phyloP scores from a whole-genome alignment of 2,329 filamentous ascomycete species.

The Fusarium mundagurra region DNA sequence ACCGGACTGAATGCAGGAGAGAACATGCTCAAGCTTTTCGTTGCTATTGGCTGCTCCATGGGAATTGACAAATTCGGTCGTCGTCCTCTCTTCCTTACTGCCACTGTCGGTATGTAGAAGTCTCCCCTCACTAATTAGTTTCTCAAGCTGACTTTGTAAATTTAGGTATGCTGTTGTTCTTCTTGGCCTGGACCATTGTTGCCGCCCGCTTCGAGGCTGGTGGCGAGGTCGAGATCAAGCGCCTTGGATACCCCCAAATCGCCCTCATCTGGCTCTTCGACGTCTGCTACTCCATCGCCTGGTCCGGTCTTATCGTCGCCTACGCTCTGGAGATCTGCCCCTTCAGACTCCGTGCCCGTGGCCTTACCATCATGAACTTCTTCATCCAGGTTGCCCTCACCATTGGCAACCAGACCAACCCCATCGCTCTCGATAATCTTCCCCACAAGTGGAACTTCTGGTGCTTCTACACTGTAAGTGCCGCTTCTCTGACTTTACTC shows the following conservation, averaged over 20 bases:
- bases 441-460: conserved; percentile 72
- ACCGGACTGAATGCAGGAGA: conserved; percentile 19
- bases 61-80: conserved; percentile 51
- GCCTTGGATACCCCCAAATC: conserved; percentile 63
- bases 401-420: conserved; percentile 71
- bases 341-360: conserved; percentile 66
- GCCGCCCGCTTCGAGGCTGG: conserved; percentile 17
- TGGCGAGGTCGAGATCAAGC: conserved; percentile 2
- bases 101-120: conserved; percentile 45
- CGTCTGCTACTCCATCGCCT: conserved; percentile 68
- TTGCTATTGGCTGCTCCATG: conserved; percentile 10
- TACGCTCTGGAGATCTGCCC: conserved; percentile 70
- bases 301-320: conserved; percentile 65
- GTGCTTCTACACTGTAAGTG: conserved; percentile 66
- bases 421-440: conserved; percentile 69
- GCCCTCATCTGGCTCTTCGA: conserved; percentile 70
- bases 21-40: conserved; percentile 21
- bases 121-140: accelerated
- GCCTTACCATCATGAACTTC: conserved; percentile 72
- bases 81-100: conserved; percentile 62
- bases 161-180: conserved; percentile 52
- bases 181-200: conserved; percentile 16
- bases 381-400: conserved; percentile 69
- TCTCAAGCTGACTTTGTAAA: not conserved
- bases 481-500: accelerated